Evolutionary conservation across 352 stramenopile species (phyloP), one percentile per base, ranked within the genome.

Genomic region (Globisporangium apiculatum): DNA sequence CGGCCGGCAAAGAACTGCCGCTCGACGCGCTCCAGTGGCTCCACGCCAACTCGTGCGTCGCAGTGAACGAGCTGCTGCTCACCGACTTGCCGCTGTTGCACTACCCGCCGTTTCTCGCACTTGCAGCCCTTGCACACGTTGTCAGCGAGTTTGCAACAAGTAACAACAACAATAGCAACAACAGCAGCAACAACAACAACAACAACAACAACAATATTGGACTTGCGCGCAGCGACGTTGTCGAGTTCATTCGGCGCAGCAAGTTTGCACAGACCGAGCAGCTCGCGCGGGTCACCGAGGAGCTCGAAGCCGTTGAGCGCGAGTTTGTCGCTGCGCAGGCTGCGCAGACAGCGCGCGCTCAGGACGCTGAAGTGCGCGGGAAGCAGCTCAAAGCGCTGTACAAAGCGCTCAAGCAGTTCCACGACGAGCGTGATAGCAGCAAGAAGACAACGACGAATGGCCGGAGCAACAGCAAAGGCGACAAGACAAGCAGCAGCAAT

Each of bases 391-490:
- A 94, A 56, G 63, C 75, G 11, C 71, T 90, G 24, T 95, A 95
- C 70, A 95, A 95, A 68, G 89, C 88, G 61, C 79, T 95, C n/a
- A 93, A 93, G 71, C 64, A 69, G 14, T 93, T 95, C 60, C 69
- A 91, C 60, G 66, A 83, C 12, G 79, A 90, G 24, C 24, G 24
- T 31, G 40, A 43, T 43, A 12, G 7, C 11, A 12, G 40, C 11
- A 12, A 43, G 7, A 43, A 43, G 7, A 43, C 40, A 8, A 5
- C 40, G 40, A 43, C 40, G 2, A 72, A 87, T 41, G 48, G 59
- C 38, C 45, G 37, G 65, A 55, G 60, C 35, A 62, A 66, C 43
- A 74, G 79, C 48, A 72, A 81, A 53, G 84, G 87, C 62, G 79
- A 86, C 48, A 67, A 46, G 15, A 50, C 38, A 8, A 17, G 17